Base-by-base conservation (phyloP, 495 filamentous ascomycete genomes). In the Cercophora scortea region DNA sequence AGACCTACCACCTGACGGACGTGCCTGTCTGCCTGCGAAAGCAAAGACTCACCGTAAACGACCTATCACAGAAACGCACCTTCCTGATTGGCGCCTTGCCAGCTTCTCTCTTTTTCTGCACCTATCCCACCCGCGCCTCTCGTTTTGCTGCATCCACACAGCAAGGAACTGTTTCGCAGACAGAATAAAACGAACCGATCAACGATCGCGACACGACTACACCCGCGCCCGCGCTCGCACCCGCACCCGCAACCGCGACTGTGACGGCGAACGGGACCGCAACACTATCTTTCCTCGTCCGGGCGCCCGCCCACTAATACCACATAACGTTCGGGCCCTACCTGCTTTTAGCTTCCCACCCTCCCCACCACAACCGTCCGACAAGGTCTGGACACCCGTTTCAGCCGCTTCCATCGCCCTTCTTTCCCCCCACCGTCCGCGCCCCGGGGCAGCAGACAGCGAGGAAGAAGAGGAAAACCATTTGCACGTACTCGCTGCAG, bases 331-430 rank as follows among this genome's bases (percentile, higher is more conserved):
- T 5, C 25, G 25, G 25, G 25, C 25, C 5, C 5, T 25, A 25
- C 25, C 5, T 25, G 25, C 25, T 25, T 25, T 25, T 25, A 25
- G 25, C 25, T 25, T 5, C 8, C 13, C 38, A 49, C 32, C 52
- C 45, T 55, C 46, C 46, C 52, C 52, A 54, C 52, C 42, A 49
- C n/a, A 15, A n/a, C 51, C 47, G 43, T 33, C 52, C 52, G 52
- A 50, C 41, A 11, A 53, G 17, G 35, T 25, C 36, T n/a, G n/a
- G 15, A 8, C n/a, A n/a, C 11, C 35, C 6, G 1, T 4, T 11
- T 49, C 45, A 15, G 34, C 13, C 32, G 10, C 17, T 18, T 45
- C 35, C 40, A 5, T 16, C 32, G 9, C 19, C 8, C 17, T 18
- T 44, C 32, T 18, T 17, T 16, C 32, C 49, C 32, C 11, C 49